A percentile compares a stretch with the other conserved stretches of the same genome.
phyloP scores from a whole-genome alignment of 148 eudicot species.

The Arbutus unedo region DNA sequence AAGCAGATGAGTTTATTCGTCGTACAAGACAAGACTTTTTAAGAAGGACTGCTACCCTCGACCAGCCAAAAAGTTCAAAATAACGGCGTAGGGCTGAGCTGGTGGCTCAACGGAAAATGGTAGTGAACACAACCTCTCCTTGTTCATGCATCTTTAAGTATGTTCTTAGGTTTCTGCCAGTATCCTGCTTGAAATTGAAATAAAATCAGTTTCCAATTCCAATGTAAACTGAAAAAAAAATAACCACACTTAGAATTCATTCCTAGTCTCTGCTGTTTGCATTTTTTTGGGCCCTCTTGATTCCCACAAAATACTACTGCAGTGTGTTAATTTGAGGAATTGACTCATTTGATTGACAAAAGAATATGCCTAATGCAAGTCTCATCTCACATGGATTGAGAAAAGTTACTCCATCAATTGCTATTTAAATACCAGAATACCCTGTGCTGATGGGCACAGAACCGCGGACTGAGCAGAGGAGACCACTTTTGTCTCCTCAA shows the following conservation, averaged over 20 bases:
- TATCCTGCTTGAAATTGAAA: not conserved
- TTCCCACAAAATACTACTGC: not conserved
- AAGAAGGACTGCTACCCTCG: conserved; percentile 2
- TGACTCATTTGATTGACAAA: not conserved
- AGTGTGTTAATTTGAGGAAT: not conserved
- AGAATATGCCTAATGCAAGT: not conserved
- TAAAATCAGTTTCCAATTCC: not conserved
- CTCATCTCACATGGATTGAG: not conserved
- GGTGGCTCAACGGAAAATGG: not conserved
- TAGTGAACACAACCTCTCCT: not conserved
- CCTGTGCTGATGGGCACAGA: not conserved
- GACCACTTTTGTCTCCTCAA: too few species aligned
- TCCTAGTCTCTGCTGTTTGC: not conserved
- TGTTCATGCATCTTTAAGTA: not conserved
- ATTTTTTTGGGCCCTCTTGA: not conserved
- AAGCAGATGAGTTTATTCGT: conserved; percentile 27
- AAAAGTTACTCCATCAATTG: not conserved
- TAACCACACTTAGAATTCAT: not conserved
- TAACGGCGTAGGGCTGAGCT: not conserved
- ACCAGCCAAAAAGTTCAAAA: not conserved
- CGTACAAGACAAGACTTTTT: conserved; percentile 13
- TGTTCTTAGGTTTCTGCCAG: not conserved
- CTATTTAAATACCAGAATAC: not conserved
- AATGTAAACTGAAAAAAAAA: too few species aligned
- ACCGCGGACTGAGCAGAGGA: too few species aligned